phyloP scores from a whole-genome alignment of 2,329 filamentous ascomycete genomes.

The Graphilbum sp. region DNA sequence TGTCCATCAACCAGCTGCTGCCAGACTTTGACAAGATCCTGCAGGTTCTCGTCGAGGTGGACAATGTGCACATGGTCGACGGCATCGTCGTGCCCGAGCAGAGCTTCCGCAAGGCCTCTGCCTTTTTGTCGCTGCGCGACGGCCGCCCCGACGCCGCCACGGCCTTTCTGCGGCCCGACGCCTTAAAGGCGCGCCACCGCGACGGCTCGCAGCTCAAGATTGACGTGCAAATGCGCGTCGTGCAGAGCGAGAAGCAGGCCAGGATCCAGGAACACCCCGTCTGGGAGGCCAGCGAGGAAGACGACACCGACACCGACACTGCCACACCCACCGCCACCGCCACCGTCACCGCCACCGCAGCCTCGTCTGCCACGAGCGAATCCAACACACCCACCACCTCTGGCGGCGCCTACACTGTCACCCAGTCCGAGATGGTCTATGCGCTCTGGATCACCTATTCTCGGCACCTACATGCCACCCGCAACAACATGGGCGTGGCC shows the following conservation, averaged over 20 bases:
- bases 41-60: conserved; percentile 67
- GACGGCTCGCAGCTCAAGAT: conserved; percentile 88
- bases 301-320: conserved; percentile 16
- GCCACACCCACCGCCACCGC: too few species aligned
- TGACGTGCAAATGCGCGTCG: conserved; percentile 91
- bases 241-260: conserved; percentile 64
- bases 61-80: conserved; percentile 67
- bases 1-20: conserved; percentile 64
- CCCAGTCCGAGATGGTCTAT: conserved; percentile 66
- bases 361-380: conserved; percentile 1
- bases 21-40: conserved; percentile 78
- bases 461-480: conserved; percentile 68
- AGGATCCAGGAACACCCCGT: conserved; percentile 46
- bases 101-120: conserved; percentile 79
- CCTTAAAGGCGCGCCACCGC: conserved; percentile 69
- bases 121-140: conserved; percentile 68
- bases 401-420: conserved; percentile 29
- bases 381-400: conserved; percentile 21
- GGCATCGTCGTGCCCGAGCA: conserved; percentile 96
- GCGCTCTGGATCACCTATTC: conserved; percentile 97
- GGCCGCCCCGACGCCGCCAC: conserved; percentile 63
- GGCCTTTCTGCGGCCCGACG: conserved; percentile 69
- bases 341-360: neutral
- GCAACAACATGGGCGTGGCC: conserved; percentile 40
- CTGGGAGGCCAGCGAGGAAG: conserved; percentile 37